Percentiles rank a stretch among this genome's conserved stretches.
These are phyloP conservation scores for Sugiyamaella castrensis DNA, from an alignment of 1,139 yeast genomes.

Conservation along the genomic window DNA sequence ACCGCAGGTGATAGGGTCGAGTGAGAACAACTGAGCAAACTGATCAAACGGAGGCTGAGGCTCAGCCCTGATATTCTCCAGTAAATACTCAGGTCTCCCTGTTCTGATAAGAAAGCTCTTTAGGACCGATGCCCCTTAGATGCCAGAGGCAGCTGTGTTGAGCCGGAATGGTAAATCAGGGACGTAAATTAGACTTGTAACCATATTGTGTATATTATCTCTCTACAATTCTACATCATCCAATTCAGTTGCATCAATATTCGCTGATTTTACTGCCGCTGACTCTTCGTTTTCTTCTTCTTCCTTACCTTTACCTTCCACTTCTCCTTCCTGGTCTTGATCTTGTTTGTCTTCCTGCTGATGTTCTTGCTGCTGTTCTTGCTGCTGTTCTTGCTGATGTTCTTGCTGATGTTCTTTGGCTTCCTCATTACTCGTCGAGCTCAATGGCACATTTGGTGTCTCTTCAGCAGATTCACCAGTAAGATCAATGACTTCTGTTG, in stretches of 20 bases:
- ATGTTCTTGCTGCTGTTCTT: not conserved
- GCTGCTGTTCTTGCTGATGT: not conserved
- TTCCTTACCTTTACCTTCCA: slow-evolving; percentile 22
- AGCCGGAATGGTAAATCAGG: no score
- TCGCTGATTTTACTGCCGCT: not conserved
- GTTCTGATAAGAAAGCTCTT: no score
- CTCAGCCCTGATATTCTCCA: no score
- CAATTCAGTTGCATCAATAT: slow-evolving; percentile 8
- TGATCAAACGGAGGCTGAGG: no score
- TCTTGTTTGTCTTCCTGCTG: slow-evolving; percentile 7
- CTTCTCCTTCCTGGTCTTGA: slow-evolving; percentile 15
- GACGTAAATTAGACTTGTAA: no score
- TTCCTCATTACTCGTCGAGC: slow-evolving; percentile 8
- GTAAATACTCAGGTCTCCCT: no score
- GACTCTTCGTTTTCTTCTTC: slow-evolving; percentile 26
- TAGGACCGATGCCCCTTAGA: no score
- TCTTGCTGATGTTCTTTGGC: slow-evolving; percentile 15
- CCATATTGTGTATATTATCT: not conserved
- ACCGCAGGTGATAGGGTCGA: no score
- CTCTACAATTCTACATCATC: slow-evolving; percentile 11
- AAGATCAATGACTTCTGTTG: not conserved
- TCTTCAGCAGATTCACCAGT: slow-evolving; percentile 21
- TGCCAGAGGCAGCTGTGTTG: no score
- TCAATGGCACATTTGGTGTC: slow-evolving; percentile 14
- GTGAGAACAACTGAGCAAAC: no score